Evolutionary conservation across 2,329 filamentous ascomycete species (phyloP).

Genomic region (Cercospora brassicicola): DNA sequence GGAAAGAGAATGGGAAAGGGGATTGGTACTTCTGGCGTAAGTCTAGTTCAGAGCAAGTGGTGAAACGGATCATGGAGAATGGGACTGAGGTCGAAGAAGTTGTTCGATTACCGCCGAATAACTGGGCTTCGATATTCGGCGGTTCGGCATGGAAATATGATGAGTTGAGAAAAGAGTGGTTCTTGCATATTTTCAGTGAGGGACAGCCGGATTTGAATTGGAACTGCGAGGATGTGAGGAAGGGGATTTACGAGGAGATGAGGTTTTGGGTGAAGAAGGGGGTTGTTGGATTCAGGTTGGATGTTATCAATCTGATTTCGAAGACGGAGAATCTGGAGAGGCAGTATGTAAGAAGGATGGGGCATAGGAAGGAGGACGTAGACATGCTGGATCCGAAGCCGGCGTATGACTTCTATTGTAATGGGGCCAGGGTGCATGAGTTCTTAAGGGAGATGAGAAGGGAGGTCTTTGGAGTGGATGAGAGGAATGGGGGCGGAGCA

Average conservation of each 20-base stretch:
- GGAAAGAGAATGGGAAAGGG: slow-evolving; percentile 54
- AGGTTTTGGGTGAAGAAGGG: slow-evolving; percentile 48
- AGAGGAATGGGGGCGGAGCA: background rate
- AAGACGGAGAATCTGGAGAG: slow-evolving; percentile 42
- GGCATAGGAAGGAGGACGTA: slow-evolving; percentile 44
- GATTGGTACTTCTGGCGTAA: slow-evolving; percentile 66
- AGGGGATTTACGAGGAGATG: slow-evolving; percentile 49
- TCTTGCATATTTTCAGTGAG: slow-evolving; percentile 49
- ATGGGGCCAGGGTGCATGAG: slow-evolving; percentile 20
- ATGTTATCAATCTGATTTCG: slow-evolving; percentile 52
- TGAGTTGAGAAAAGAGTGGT: slow-evolving; percentile 49
- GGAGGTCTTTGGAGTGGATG: slow-evolving; percentile 42
- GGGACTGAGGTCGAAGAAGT: slow-evolving; percentile 53
- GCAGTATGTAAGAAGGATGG: background rate
- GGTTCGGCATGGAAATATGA: slow-evolving; percentile 49
- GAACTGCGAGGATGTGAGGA: slow-evolving; percentile 47
- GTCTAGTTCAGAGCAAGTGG: slow-evolving; percentile 40
- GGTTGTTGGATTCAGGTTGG: slow-evolving; percentile 50
- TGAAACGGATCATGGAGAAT: slow-evolving; percentile 37
- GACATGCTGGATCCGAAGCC: slow-evolving; percentile 41
- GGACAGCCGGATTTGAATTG: slow-evolving; percentile 53
- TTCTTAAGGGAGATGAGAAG: slow-evolving; percentile 26
- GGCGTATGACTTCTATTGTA: slow-evolving; percentile 24
- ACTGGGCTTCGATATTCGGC: slow-evolving; percentile 45
- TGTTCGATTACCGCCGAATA: slow-evolving; percentile 59